Conservation (phyloP, 2,329 filamentous ascomycete species). For the Paecilomyces sp. region DNA sequence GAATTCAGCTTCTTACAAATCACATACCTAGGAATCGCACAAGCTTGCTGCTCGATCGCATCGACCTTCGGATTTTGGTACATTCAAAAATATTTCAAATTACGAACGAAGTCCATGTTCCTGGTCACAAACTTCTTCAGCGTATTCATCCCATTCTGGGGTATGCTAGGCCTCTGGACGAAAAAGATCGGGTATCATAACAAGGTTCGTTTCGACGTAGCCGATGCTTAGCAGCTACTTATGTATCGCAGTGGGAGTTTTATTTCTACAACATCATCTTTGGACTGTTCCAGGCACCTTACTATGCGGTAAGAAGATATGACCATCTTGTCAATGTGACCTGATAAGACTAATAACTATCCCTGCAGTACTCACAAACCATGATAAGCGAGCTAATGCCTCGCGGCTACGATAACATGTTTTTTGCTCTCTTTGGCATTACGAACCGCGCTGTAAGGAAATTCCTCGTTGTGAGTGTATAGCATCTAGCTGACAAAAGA, state of each 20-base stretch:
- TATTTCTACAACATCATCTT: conserved; percentile 39
- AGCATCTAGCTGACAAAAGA: background rate
- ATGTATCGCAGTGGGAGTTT: conserved; percentile 30
- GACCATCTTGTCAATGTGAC: background rate
- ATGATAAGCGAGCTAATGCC: conserved; percentile 40
- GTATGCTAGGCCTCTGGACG: conserved; percentile 36
- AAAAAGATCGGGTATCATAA: conserved; percentile 33
- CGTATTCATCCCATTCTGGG: conserved; percentile 36
- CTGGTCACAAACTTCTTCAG: conserved; percentile 35
- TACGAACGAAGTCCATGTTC: conserved; percentile 36
- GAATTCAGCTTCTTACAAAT: conserved; percentile 36
- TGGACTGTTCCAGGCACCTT: conserved; percentile 36
- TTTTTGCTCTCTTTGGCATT: conserved; percentile 38
- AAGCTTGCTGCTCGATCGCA: conserved; percentile 29
- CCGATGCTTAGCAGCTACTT: background rate
- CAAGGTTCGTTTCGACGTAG: conserved; percentile 13
- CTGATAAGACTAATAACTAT: background rate
- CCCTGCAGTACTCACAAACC: conserved; percentile 33
- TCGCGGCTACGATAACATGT: conserved; percentile 38
- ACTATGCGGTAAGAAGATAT: conserved; percentile 27
- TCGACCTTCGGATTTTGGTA: conserved; percentile 39
- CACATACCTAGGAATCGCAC: conserved; percentile 34
- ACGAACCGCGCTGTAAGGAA: conserved; percentile 35
- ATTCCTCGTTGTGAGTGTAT: background rate
- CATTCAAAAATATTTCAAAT: conserved; percentile 34